phyloP scores from a whole-genome alignment of 1,139 yeast genomes.

The Kodamaea alishanica region DNA sequence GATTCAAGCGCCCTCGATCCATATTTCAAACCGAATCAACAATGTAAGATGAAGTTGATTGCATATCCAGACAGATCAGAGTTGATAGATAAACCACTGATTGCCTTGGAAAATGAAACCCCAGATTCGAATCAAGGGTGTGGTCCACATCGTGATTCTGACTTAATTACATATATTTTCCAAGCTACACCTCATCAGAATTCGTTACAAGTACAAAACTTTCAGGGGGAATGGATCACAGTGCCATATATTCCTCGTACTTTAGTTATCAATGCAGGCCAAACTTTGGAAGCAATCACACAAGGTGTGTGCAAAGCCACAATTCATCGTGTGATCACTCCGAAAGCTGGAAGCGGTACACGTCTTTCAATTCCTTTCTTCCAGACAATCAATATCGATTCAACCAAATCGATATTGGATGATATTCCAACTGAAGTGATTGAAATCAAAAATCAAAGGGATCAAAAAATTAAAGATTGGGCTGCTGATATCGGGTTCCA shows the following conservation, averaged over 20 bases:
- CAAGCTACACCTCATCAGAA: conserved; percentile 49
- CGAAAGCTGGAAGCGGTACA: conserved; percentile 50
- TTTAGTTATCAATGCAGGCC: conserved; percentile 53
- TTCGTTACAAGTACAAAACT: conserved; percentile 61
- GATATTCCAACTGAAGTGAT: conserved; percentile 32
- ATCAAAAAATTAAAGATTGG: conserved; percentile 35
- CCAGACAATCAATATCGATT: conserved; percentile 49
- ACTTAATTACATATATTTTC: conserved; percentile 55
- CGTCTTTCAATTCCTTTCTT: conserved; percentile 53
- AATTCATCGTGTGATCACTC: conserved; percentile 59
- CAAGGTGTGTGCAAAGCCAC: conserved; percentile 62
- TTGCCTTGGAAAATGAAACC: conserved; percentile 33
- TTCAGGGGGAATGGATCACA: conserved; percentile 60
- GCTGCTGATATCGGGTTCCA: conserved; percentile 51
- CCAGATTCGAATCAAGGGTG: conserved; percentile 56
- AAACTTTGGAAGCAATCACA: conserved; percentile 52
- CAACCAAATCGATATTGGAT: conserved; percentile 32
- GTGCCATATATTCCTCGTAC: conserved; percentile 43
- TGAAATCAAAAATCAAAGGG: conserved; percentile 33
- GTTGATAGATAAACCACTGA: conserved; percentile 25
- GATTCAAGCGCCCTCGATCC: conserved; percentile 41
- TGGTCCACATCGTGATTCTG: conserved; percentile 73
- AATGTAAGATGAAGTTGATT: conserved; percentile 52
- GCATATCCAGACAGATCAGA: conserved; percentile 46
- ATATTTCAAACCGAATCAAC: conserved; percentile 51